Evolutionary conservation across 2,329 filamentous ascomycete genomes (phyloP).

Genomic region (Neofusicoccum laricinum): DNA sequence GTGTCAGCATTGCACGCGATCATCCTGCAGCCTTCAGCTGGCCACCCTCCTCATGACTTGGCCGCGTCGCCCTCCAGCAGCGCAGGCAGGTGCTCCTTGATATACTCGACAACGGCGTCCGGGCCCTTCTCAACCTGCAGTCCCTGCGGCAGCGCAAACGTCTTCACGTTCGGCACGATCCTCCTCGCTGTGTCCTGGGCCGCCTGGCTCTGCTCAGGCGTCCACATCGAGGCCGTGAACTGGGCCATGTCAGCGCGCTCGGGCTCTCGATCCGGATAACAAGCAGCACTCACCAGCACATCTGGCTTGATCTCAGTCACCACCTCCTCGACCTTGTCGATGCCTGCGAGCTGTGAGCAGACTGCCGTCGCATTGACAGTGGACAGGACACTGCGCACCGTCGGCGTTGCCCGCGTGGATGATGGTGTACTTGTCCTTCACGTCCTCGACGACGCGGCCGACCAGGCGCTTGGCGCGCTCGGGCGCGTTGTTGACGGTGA

Average conservation of each 20-base stretch:
- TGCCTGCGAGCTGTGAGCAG: constrained; percentile 34
- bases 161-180: constrained; percentile 49
- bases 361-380: not conserved
- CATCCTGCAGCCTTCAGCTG: not conserved
- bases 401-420: constrained; percentile 61
- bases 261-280: not conserved
- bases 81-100: constrained; percentile 43
- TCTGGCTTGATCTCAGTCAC: constrained; percentile 54
- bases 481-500: constrained; percentile 67
- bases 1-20: not conserved
- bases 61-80: constrained; percentile 22
- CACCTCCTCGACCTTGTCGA: constrained; percentile 50
- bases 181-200: constrained; percentile 46
- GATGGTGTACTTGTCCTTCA: constrained; percentile 64
- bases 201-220: constrained; percentile 46
- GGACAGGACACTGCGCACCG: constrained; percentile 42
- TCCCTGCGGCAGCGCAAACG: constrained; percentile 53
- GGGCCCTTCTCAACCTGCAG: constrained; percentile 54
- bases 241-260: constrained; percentile 25
- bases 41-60: not conserved
- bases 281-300: constrained; percentile 46
- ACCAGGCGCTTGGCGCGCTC: constrained; percentile 63
- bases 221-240: constrained; percentile 64
- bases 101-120: constrained; percentile 54
- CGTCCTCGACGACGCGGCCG: constrained; percentile 57